A percentile compares a stretch with the other conserved stretches of the same genome.
phyloP scores from a whole-genome alignment of 805 yeast species.

The Yamadazyma laniorum region DNA sequence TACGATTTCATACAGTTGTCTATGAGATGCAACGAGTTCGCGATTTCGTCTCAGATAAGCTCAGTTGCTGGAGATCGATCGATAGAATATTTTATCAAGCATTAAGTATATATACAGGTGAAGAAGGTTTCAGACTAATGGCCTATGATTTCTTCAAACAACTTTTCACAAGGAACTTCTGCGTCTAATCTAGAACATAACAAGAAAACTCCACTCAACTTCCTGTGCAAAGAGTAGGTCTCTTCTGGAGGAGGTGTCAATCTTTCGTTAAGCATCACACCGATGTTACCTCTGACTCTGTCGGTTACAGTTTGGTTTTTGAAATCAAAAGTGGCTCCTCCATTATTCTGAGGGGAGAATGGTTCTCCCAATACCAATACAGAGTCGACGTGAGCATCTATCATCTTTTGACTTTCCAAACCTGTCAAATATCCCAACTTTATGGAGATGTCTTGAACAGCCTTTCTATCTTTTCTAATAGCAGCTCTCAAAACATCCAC shows the following conservation, averaged over 20 bases:
- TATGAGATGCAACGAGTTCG: too few species aligned
- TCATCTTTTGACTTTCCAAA: constrained; percentile 81
- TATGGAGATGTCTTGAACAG: constrained; percentile 62
- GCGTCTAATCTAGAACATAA: constrained; percentile 86
- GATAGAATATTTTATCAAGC: too few species aligned
- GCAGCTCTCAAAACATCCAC: constrained; percentile 73
- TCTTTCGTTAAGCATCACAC: constrained; percentile 87
- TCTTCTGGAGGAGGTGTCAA: constrained; percentile 98
- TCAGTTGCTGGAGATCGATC: too few species aligned
- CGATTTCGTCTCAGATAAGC: too few species aligned
- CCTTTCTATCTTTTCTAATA: constrained; percentile 60
- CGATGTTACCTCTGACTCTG: constrained; percentile 83
- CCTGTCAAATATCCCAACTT: constrained; percentile 90
- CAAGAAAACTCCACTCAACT: constrained; percentile 89
- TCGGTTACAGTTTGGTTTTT: constrained; percentile 87
- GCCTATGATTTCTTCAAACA: constrained; percentile 77
- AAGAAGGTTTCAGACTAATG: constrained; percentile 1
- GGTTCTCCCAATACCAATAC: constrained; percentile 92
- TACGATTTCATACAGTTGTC: constrained; percentile 2
- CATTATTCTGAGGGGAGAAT: constrained; percentile 54
- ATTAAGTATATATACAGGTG: too few species aligned
- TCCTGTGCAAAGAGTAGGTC: constrained; percentile 93
- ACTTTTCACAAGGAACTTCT: constrained; percentile 70
- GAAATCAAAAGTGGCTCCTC: constrained; percentile 65
- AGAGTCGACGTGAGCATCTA: constrained; percentile 88